Evolutionary conservation across 2,329 filamentous ascomycete genomes (phyloP).

Genomic region (Colletotrichum brevisporum): DNA sequence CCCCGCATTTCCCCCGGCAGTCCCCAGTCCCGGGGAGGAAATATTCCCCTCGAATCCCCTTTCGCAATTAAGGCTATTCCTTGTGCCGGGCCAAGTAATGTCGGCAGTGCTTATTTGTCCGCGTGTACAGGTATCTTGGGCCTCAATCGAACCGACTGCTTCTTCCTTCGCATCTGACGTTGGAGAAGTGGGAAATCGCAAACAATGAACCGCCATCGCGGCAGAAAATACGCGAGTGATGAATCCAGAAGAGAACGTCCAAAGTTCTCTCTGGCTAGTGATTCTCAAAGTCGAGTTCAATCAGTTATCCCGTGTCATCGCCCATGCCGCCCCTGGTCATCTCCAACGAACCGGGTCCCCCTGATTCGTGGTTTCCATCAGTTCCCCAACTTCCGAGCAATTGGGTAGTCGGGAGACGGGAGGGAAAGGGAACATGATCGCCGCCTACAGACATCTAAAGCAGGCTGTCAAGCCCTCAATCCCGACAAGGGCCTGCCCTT

Average conservation of each 20-base stretch:
- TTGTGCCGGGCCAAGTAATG: background rate
- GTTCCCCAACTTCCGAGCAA: constrained; percentile 3
- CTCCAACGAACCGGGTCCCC: constrained; percentile 16
- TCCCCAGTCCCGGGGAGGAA: constrained; percentile 15
- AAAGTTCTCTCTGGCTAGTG: too few relatives aligned
- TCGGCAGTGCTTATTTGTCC: background rate
- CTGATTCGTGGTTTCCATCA: constrained; percentile 39
- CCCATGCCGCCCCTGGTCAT: background rate
- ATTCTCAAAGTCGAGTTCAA: background rate
- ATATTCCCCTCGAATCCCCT: constrained; percentile 17
- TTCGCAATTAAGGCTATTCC: background rate
- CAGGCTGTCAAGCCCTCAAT: background rate
- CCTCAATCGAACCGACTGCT: background rate
- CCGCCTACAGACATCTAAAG: too few relatives aligned
- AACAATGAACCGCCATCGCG: too few relatives aligned
- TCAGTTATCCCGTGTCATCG: background rate
- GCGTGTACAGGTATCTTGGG: background rate
- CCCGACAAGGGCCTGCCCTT: background rate
- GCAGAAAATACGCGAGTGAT: too few relatives aligned
- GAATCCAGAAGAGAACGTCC: too few relatives aligned
- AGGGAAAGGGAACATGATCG: too few relatives aligned
- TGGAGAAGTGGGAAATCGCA: too few relatives aligned
- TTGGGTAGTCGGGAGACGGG: too few relatives aligned
- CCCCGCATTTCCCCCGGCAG: constrained; percentile 26
- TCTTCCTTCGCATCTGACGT: too few relatives aligned